Conservation (phyloP, 108 stramenopile genomes). For the Fragilaria radians region DNA sequence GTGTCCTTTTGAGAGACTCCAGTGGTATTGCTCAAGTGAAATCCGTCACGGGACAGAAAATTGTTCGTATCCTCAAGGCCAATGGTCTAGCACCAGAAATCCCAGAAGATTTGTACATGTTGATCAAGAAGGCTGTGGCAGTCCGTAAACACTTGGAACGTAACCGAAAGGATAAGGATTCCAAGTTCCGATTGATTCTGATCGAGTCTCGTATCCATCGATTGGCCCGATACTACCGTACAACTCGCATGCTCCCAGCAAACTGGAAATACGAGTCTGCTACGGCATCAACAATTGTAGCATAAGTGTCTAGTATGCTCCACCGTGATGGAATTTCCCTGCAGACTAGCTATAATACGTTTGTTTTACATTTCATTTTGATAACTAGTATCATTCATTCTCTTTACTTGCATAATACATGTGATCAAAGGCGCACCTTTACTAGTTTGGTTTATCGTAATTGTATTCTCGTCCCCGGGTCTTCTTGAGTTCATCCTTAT, state of each 20-base stretch:
- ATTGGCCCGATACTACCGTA: constrained; percentile 98
- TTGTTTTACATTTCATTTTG: not conserved
- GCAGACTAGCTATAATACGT: no score
- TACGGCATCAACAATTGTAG: constrained; percentile 97
- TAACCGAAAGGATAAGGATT: constrained; percentile 99
- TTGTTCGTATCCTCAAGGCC: constrained; percentile 99
- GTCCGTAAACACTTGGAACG: constrained; percentile 99
- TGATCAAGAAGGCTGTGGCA: constrained; percentile 99
- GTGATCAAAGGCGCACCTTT: no score
- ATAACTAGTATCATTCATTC: no score
- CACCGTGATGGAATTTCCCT: no score
- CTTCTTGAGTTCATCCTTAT: constrained; percentile 77
- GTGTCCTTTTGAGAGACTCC: constrained; percentile 98
- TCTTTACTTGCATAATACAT: no score
- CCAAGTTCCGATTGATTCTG: constrained; percentile 99
- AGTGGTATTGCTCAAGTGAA: constrained; percentile 96
- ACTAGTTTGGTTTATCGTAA: constrained; percentile 23
- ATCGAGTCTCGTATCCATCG: constrained; percentile 99
- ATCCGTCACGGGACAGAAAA: constrained; percentile 97
- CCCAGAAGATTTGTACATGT: constrained; percentile 99
- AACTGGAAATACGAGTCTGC: constrained; percentile 99
- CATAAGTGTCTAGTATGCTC: constrained; percentile 56
- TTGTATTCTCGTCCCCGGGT: constrained; percentile 87
- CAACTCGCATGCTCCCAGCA: constrained; percentile 96
- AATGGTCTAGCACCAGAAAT: constrained; percentile 99